Conservation (phyloP, 2,329 filamentous ascomycete species). For the Neocatenulostroma microsporum region DNA sequence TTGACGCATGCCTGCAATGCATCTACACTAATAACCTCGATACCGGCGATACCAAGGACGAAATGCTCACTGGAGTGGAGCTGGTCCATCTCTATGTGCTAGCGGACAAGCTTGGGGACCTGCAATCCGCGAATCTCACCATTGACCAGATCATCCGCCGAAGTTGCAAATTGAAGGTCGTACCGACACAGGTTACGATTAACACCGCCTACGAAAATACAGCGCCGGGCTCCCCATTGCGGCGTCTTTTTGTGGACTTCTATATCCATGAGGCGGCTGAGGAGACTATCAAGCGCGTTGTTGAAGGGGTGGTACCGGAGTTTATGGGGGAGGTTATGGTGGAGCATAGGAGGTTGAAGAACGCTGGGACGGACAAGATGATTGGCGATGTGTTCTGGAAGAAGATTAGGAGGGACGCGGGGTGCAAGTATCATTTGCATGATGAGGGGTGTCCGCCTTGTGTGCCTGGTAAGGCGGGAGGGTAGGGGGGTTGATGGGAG, state of each 20-base stretch:
- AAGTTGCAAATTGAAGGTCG: too few relatives aligned
- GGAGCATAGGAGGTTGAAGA: too few relatives aligned
- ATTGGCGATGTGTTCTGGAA: too few relatives aligned
- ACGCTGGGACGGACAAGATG: too few relatives aligned
- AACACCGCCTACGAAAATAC: neutral
- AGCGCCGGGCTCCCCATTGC: neutral
- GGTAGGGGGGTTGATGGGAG: too few relatives aligned
- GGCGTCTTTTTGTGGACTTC: neutral
- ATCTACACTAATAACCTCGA: slow-evolving; percentile 2
- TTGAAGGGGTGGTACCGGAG: too few relatives aligned
- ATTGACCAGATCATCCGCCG: slow-evolving; percentile 1
- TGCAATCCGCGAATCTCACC: neutral
- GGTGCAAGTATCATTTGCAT: neutral
- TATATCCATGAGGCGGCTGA: slow-evolving; percentile 1
- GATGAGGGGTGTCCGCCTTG: neutral
- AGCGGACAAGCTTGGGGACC: slow-evolving; percentile 8
- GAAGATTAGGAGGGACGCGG: too few relatives aligned
- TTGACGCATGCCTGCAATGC: slow-evolving; percentile 8
- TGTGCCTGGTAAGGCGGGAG: too few relatives aligned
- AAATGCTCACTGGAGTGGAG: neutral
- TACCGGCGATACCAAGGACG: neutral
- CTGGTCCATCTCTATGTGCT: slow-evolving; percentile 6
- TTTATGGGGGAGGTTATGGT: too few relatives aligned
- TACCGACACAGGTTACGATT: too few relatives aligned
- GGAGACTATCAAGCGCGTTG: too few relatives aligned